phyloP scores from a whole-genome alignment of 805 yeast genomes.

The Candida wancherniae region DNA sequence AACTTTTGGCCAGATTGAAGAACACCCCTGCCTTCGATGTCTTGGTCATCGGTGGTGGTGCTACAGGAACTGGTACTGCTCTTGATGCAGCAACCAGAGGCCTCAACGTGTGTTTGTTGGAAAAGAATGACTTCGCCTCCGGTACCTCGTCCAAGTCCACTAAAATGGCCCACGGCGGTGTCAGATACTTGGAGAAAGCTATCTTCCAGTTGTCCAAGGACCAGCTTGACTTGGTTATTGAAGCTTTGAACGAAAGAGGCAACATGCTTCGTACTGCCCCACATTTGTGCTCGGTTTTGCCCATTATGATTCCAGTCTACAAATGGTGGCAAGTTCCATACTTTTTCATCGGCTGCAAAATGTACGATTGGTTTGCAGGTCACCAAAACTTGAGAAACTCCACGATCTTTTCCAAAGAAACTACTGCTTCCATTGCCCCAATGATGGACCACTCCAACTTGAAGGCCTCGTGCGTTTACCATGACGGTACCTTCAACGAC shows the following conservation, averaged over 20 bases:
- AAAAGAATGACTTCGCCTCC: conserved; percentile 83
- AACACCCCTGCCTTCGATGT: conserved; percentile 59
- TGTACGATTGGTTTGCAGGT: conserved; percentile 93
- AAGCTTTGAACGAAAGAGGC: conserved; percentile 82
- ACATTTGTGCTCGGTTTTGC: conserved; percentile 78
- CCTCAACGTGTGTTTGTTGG: conserved; percentile 79
- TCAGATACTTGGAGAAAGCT: conserved; percentile 91
- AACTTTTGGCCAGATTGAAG: conserved; percentile 37
- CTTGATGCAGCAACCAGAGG: conserved; percentile 90
- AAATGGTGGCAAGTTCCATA: conserved; percentile 95
- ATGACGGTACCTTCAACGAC: conserved; percentile 93
- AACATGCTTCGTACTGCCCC: conserved; percentile 89
- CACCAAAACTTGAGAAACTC: conserved; percentile 75
- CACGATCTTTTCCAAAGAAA: conserved; percentile 61
- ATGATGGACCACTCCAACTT: conserved; percentile 73
- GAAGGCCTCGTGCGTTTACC: conserved; percentile 89
- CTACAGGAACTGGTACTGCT: conserved; percentile 91
- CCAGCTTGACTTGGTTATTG: conserved; percentile 83
- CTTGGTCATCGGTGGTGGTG: conserved; percentile 93
- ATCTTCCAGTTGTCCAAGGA: conserved; percentile 86
- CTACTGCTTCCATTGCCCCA: conserved; percentile 74
- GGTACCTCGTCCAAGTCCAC: conserved; percentile 94
- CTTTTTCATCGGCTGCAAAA: conserved; percentile 84
- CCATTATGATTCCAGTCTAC: conserved; percentile 95
- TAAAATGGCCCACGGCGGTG: conserved; percentile 97